Conservation (phyloP, 345 rosid genomes). For the Isatis tinctoria region DNA sequence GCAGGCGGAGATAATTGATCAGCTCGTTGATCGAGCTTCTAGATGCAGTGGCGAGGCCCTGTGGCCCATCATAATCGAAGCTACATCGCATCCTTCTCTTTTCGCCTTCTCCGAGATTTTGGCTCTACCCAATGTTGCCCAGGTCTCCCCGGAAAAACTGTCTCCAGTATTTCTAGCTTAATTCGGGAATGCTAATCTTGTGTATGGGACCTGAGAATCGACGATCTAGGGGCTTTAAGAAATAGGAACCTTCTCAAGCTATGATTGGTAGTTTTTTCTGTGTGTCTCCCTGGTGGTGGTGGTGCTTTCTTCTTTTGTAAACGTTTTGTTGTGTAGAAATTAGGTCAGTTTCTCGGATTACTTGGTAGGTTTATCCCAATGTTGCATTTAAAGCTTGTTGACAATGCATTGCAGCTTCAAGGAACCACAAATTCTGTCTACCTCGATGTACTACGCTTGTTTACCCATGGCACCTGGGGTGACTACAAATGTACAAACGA, state of each 20-base stretch:
- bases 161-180: background rate
- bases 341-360: background rate
- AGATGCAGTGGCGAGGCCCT: conserved; percentile 16
- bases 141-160: conserved; percentile 7
- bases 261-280: background rate
- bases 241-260: background rate
- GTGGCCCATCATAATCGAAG: conserved; percentile 17
- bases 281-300: no score
- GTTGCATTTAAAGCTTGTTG: background rate
- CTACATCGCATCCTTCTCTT: conserved; percentile 33
- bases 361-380: background rate
- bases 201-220: background rate
- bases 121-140: conserved; percentile 28
- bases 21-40: conserved; percentile 37
- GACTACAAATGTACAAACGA: conserved; percentile 79
- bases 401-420: conserved; percentile 60
- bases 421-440: conserved; percentile 56
- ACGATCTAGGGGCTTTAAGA: conserved; percentile 5
- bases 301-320: background rate
- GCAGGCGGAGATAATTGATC: conserved; percentile 37
- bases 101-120: conserved; percentile 37
- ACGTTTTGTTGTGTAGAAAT: background rate
- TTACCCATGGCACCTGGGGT: conserved; percentile 92
- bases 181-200: background rate
- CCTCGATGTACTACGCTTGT: conserved; percentile 66